A percentile compares a stretch with the other conserved stretches of the same genome.
Conservation (phyloP, 192 early-diverging fungal genomes). For the Backusella parvicylindrica region DNA sequence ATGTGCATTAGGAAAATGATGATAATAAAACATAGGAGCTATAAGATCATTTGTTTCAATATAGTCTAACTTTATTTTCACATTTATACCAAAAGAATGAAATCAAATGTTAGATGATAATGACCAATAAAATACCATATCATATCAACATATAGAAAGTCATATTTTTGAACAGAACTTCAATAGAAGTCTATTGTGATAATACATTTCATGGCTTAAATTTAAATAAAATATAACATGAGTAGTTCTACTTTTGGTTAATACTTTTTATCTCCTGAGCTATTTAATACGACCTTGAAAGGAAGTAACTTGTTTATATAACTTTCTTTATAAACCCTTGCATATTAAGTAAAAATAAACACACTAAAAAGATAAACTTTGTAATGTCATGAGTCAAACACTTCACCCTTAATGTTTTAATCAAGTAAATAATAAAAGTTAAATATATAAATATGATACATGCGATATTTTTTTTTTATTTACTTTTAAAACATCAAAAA, state of each 20-base stretch:
- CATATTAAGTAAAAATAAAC: not conserved
- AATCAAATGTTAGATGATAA: not conserved
- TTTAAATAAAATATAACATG: too few species aligned
- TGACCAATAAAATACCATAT: not conserved
- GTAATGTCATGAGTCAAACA: not conserved
- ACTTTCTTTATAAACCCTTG: not conserved
- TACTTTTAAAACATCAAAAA: too few species aligned
- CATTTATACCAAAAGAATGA: not conserved
- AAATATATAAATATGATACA: too few species aligned
- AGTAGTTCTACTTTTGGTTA: too few species aligned
- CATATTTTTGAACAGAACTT: too few species aligned
- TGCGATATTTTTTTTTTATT: too few species aligned
- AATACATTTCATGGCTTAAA: too few species aligned
- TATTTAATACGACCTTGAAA: not conserved
- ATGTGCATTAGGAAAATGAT: not conserved
- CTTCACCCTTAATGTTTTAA: not conserved
- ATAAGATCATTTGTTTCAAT: not conserved
- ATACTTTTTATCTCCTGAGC: not conserved
- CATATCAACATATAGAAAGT: not conserved
- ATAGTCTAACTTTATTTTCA: not conserved
- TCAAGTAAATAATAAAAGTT: not conserved
- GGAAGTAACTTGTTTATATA: not conserved
- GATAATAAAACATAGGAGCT: not conserved
- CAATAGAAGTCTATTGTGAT: too few species aligned
- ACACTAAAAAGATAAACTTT: not conserved